phyloP scores from a whole-genome alignment of 345 rosid species.

The Acer negundo region DNA sequence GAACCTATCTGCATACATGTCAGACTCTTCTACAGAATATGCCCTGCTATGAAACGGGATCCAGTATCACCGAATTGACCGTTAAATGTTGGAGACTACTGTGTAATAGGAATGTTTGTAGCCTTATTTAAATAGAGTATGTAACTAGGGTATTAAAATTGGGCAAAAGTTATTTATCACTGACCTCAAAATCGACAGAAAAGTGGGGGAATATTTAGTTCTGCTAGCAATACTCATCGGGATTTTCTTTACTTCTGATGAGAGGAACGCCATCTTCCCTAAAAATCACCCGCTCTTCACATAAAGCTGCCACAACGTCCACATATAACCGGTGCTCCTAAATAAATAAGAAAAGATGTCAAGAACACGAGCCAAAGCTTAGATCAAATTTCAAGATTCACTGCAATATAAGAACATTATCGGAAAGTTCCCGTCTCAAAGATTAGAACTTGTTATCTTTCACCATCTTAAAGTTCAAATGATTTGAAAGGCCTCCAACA shows the following conservation, averaged over 20 bases:
- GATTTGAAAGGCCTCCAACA: not conserved
- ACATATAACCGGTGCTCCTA: slow-evolving; percentile 86
- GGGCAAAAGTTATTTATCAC: not conserved
- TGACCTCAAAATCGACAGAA: not conserved
- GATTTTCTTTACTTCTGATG: slow-evolving; percentile 59
- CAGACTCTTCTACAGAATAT: not conserved
- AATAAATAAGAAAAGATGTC: slow-evolving; percentile 3
- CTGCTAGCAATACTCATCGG: slow-evolving; percentile 39
- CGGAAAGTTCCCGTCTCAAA: no score
- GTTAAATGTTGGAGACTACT: not conserved
- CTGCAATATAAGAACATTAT: not conserved
- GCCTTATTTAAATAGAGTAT: no score
- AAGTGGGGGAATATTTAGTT: not conserved
- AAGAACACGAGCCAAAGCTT: not conserved
- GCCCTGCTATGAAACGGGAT: slow-evolving; percentile 1
- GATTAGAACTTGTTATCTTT: not conserved
- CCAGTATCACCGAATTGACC: not conserved
- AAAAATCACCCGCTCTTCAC: slow-evolving; percentile 76
- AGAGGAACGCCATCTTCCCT: slow-evolving; percentile 87
- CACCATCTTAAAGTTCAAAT: not conserved
- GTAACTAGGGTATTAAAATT: no score
- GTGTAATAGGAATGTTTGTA: not conserved
- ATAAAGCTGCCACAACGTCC: slow-evolving; percentile 62
- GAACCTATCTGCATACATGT: not conserved
- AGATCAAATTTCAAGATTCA: not conserved